These are phyloP conservation scores for Podaxis rugospora DNA, from an alignment of 768 basidiomycete genomes.

Conservation along the genomic window DNA sequence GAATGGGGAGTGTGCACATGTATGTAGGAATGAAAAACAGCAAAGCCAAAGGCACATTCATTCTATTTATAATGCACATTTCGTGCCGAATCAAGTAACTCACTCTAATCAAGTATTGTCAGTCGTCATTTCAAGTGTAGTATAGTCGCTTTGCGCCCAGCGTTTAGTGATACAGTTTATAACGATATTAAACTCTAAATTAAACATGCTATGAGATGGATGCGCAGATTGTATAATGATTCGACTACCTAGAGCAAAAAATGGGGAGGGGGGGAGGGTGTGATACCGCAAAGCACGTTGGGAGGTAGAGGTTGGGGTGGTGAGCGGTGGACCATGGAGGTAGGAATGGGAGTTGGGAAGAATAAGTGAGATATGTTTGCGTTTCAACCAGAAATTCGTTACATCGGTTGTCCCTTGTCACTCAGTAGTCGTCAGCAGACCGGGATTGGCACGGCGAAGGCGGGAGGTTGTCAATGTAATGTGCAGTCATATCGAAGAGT, in stretches of 20 bases:
- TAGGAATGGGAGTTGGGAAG: neutral
- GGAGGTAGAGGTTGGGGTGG: neutral
- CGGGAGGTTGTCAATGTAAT: constrained; percentile 60
- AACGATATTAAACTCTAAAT: constrained; percentile 7
- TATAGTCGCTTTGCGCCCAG: neutral
- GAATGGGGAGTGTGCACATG: no score
- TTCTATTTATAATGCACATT: no score
- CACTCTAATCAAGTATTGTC: no score
- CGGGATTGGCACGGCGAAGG: neutral
- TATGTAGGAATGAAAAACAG: no score
- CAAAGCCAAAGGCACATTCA: no score
- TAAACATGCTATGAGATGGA: constrained; percentile 8
- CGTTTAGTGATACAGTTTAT: neutral
- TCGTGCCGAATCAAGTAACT: no score
- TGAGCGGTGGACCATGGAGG: neutral
- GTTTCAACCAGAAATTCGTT: neutral
- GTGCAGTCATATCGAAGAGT: constrained; percentile 75
- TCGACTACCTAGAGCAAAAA: neutral
- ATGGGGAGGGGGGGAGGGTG: neutral
- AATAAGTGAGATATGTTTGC: neutral
- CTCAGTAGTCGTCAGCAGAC: neutral
- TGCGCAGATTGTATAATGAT: neutral
- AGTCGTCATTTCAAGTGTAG: neutral
- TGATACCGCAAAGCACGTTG: neutral
- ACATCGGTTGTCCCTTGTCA: neutral